Conservation (phyloP, 139 green algal genomes). For the Haematococcus lacustris region DNA sequence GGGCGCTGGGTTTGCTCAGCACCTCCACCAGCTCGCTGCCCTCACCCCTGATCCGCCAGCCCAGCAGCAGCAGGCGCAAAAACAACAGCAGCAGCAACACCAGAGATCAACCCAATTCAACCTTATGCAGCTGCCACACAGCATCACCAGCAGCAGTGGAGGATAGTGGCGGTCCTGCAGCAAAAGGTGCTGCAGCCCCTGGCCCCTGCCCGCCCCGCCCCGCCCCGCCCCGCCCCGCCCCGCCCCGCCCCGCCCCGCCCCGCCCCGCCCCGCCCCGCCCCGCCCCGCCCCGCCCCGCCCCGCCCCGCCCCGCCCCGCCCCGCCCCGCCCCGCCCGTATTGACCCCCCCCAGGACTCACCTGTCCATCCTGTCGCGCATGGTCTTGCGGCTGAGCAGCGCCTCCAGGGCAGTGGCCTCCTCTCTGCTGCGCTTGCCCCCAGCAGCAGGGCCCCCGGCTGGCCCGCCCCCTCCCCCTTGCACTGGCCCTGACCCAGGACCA, state of each 20-base stretch:
- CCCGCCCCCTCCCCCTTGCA: not conserved
- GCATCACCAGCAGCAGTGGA: not conserved
- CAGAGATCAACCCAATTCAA: not conserved
- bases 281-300: no score
- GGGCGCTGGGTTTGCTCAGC: constrained; percentile 61
- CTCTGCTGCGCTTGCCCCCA: not conserved
- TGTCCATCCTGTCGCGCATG: constrained; percentile 14
- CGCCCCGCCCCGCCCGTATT: no score
- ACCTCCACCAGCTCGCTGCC: constrained; percentile 60
- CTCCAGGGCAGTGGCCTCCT: constrained; percentile 1
- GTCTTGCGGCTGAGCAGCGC: constrained; percentile 14
- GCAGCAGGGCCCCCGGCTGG: not conserved
- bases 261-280: not conserved
- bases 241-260: not conserved
- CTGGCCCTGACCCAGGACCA: no score
- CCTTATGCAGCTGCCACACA: not conserved
- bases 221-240: not conserved
- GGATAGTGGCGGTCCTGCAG: not conserved
- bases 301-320: constrained; percentile 16
- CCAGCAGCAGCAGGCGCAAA: not conserved
- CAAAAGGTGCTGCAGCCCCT: not conserved
- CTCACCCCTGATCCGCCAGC: not conserved
- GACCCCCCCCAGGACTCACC: no score
- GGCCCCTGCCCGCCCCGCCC: not conserved
- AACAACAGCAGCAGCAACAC: not conserved